Evolutionary conservation across 2,329 filamentous ascomycete genomes (phyloP).

Genomic region (Microsporum ferrugineum): DNA sequence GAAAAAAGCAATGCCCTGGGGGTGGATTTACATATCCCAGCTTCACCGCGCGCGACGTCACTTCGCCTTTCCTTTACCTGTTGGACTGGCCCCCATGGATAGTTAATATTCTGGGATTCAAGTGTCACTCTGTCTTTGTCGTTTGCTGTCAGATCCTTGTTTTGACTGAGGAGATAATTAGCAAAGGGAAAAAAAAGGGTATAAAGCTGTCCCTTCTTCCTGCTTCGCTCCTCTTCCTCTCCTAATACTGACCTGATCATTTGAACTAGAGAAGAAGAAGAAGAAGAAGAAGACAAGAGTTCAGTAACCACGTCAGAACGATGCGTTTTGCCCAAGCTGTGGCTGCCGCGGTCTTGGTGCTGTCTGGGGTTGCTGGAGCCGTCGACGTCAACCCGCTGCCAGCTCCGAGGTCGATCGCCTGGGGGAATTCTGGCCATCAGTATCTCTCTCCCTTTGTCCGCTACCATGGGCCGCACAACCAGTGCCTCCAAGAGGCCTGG

Average conservation of each 20-base stretch:
- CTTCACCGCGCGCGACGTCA: neutral
- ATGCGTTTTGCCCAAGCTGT: constrained; percentile 13
- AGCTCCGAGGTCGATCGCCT: constrained; percentile 42
- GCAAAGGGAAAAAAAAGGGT: neutral
- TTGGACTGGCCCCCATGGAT: neutral
- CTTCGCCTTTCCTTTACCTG: neutral
- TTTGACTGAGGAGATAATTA: neutral
- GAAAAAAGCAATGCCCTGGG: neutral
- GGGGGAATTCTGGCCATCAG: constrained; percentile 42
- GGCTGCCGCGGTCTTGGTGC: constrained; percentile 10
- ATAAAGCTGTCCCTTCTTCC: neutral
- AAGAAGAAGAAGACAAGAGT: neutral
- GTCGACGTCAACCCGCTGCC: constrained; percentile 45
- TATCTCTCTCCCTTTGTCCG: constrained; percentile 29
- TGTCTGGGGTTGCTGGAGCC: constrained; percentile 28
- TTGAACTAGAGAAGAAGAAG: neutral
- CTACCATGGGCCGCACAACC: constrained; percentile 29
- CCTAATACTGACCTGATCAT: neutral
- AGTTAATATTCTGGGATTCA: neutral
- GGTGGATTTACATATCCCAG: neutral
- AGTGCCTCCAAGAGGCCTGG: constrained; percentile 39
- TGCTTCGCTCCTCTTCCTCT: neutral
- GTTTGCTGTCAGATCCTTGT: neutral
- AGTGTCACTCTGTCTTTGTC: neutral
- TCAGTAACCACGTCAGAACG: neutral